Evolutionary conservation across 2,329 filamentous ascomycete genomes (phyloP).

Genomic region (Aspergillus phoenicis): DNA sequence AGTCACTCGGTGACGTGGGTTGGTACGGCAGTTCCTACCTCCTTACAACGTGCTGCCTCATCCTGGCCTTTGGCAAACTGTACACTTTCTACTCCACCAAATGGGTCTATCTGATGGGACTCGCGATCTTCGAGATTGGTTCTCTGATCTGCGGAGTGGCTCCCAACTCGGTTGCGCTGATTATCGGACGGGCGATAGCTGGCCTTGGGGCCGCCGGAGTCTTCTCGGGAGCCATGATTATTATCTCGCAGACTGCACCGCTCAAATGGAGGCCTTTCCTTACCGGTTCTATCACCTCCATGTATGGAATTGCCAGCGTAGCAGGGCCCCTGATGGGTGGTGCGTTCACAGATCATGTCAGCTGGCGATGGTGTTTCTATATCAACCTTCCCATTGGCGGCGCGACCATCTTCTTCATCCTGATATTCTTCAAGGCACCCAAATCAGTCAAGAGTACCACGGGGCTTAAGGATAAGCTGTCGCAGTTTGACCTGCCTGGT

Average conservation of each 20-base stretch:
- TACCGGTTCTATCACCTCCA: slow-evolving; percentile 44
- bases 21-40: slow-evolving; percentile 54
- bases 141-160: slow-evolving; percentile 44
- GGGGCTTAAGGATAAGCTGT: slow-evolving; percentile 27
- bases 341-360: slow-evolving; percentile 20
- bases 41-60: slow-evolving; percentile 47
- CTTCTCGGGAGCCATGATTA: slow-evolving; percentile 44
- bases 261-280: slow-evolving; percentile 44
- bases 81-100: slow-evolving; percentile 50
- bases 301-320: slow-evolving; percentile 48
- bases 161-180: slow-evolving; percentile 41
- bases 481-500: slow-evolving; percentile 48
- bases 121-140: slow-evolving; percentile 48
- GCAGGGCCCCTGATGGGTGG: slow-evolving; percentile 41
- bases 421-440: slow-evolving; percentile 39
- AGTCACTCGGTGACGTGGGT: slow-evolving; percentile 50
- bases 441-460: slow-evolving; percentile 35
- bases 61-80: slow-evolving; percentile 47
- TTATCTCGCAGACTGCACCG: slow-evolving; percentile 45
- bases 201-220: slow-evolving; percentile 44
- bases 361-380: slow-evolving; percentile 54
- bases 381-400: slow-evolving; percentile 58
- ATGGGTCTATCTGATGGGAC: slow-evolving; percentile 43
- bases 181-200: slow-evolving; percentile 47
- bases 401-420: slow-evolving; percentile 44